Percentiles rank a stretch among this genome's conserved stretches.
phyloP scores from a whole-genome alignment of 1,139 yeast genomes.

The Geotrichum australiense region DNA sequence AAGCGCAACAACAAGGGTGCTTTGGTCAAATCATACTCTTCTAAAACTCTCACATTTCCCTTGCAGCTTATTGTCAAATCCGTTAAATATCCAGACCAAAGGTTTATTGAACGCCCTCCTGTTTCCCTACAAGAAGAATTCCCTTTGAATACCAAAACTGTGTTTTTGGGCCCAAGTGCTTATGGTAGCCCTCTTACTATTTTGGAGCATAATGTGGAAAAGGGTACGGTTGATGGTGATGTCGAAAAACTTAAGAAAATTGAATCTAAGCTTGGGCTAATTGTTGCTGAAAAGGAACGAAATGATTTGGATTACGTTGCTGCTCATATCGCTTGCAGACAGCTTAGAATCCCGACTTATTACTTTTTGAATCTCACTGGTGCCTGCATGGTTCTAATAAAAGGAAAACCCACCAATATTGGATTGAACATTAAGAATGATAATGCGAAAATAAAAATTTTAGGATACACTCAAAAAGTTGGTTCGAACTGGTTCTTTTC shows the following conservation, averaged over 20 bases:
- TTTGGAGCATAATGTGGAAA: conserved; percentile 42
- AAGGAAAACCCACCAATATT: conserved; percentile 54
- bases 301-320: conserved; percentile 56
- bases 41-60: conserved; percentile 43
- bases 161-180: conserved; percentile 83
- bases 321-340: conserved; percentile 58
- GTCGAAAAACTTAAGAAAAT: conserved; percentile 29
- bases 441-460: conserved; percentile 67
- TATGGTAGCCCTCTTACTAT: conserved; percentile 82
- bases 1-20: conserved; percentile 69
- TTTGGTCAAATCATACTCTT: conserved; percentile 48
- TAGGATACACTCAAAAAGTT: conserved; percentile 72
- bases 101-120: conserved; percentile 70
- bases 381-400: conserved; percentile 53
- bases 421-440: conserved; percentile 87
- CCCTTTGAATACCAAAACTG: conserved; percentile 63
- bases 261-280: conserved; percentile 29
- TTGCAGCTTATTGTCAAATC: conserved; percentile 71
- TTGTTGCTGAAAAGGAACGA: conserved; percentile 45
- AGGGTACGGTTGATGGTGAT: conserved; percentile 17
- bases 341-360: conserved; percentile 51
- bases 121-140: conserved; percentile 74
- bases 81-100: conserved; percentile 63
- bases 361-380: conserved; percentile 76
- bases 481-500: conserved; percentile 81